These are phyloP conservation scores for Mucor indicus DNA, from an alignment of 371 early-diverging fungal species.

Conservation along the genomic window DNA sequence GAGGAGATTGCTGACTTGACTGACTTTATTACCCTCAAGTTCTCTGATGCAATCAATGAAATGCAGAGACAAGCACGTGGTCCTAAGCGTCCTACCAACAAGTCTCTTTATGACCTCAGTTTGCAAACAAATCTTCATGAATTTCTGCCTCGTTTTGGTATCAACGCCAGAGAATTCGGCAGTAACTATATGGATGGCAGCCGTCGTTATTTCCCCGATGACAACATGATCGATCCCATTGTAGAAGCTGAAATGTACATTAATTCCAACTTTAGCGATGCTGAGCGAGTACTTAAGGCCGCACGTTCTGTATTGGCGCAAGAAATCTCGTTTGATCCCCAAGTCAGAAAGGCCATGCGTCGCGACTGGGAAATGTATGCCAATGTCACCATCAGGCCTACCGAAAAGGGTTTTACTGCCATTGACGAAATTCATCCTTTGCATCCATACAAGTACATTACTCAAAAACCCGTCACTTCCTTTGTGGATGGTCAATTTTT, in stretches of 20 bases:
- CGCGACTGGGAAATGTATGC: conserved; percentile 67
- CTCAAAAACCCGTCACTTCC: conserved; percentile 68
- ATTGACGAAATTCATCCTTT: conserved; percentile 84
- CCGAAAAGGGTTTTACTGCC: conserved; percentile 71
- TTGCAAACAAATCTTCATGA: conserved; percentile 48
- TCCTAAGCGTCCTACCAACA: conserved; percentile 40
- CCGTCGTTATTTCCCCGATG: conserved; percentile 59
- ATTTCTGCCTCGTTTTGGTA: conserved; percentile 59
- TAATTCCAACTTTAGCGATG: conserved; percentile 48
- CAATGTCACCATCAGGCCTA: conserved; percentile 76
- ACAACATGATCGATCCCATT: conserved; percentile 47
- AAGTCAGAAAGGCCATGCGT: conserved; percentile 79
- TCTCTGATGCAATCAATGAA: conserved; percentile 54
- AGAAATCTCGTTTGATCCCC: conserved; percentile 81
- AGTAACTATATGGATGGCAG: conserved; percentile 56
- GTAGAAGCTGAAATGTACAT: conserved; percentile 65
- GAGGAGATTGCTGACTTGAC: conserved; percentile 78
- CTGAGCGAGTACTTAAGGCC: conserved; percentile 62
- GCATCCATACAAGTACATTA: conserved; percentile 84
- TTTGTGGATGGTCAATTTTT: conserved; percentile 78
- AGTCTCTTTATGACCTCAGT: conserved; percentile 34
- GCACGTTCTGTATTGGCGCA: conserved; percentile 72
- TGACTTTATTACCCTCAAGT: conserved; percentile 73
- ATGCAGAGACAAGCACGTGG: conserved; percentile 47
- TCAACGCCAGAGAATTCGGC: conserved; percentile 66